These are phyloP conservation scores for Blastobotrys americana DNA, from an alignment of 805 yeast genomes.

Conservation along the genomic window DNA sequence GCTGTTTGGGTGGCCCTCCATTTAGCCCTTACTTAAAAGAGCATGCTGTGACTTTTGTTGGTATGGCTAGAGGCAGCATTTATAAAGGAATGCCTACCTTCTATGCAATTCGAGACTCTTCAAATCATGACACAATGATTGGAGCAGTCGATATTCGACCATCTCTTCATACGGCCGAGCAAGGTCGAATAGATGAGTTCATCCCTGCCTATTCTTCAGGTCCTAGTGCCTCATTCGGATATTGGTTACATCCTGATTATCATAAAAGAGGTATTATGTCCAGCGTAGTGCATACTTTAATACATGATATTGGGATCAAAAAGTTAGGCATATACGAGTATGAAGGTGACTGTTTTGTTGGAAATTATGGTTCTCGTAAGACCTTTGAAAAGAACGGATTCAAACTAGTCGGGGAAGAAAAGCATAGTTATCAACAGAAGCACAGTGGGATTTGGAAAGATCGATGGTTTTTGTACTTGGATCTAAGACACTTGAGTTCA, in stretches of 20 bases:
- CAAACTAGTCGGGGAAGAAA: slow-evolving; percentile 7
- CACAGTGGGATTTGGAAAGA: not conserved
- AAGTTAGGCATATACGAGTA: slow-evolving; percentile 5
- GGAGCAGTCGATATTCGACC: not conserved
- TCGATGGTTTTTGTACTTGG: not conserved
- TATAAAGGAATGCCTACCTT: not conserved
- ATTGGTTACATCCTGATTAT: slow-evolving; percentile 17
- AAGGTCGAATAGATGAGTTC: not conserved
- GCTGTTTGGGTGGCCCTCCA: slow-evolving; percentile 13
- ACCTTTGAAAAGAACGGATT: slow-evolving; percentile 19
- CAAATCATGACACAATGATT: slow-evolving; percentile 1
- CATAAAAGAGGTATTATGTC: slow-evolving; percentile 16
- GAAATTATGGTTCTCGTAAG: slow-evolving; percentile 15
- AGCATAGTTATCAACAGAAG: not conserved
- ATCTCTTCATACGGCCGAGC: not conserved
- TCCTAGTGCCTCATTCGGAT: slow-evolving; percentile 16
- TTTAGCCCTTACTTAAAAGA: slow-evolving; percentile 9
- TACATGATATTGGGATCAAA: slow-evolving; percentile 11
- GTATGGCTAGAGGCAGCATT: not conserved
- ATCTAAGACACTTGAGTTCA: too few species aligned
- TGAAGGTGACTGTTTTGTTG: slow-evolving; percentile 12
- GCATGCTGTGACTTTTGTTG: slow-evolving; percentile 12
- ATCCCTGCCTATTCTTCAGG: not conserved
- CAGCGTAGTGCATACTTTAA: slow-evolving; percentile 7
- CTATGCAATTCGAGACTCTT: slow-evolving; percentile 15